Evolutionary conservation across 23 red algal genomes (phyloP).

Genomic region (Gracilaria caudata): DNA sequence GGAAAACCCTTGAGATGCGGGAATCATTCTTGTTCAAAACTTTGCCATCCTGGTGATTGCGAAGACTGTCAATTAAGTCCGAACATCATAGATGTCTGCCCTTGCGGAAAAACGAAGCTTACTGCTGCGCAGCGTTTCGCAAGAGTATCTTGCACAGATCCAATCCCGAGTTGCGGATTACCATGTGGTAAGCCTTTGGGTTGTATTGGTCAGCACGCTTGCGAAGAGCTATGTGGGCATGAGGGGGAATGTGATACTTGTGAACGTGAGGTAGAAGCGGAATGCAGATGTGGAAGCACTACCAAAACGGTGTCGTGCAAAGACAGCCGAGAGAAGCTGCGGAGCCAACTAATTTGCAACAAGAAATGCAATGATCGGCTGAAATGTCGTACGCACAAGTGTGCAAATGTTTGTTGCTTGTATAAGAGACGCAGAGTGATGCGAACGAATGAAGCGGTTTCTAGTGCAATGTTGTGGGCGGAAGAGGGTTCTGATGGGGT

Average conservation of each 20-base stretch:
- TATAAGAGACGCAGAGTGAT: conserved; percentile 53
- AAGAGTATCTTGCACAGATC: conserved; percentile 61
- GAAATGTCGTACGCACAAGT: conserved; percentile 66
- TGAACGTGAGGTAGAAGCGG: conserved; percentile 26
- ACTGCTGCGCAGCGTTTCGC: conserved; percentile 6
- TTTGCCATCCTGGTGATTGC: conserved; percentile 73
- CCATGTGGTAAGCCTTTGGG: conserved; percentile 43
- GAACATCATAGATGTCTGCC: conserved; percentile 30
- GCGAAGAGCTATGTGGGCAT: conserved; percentile 73
- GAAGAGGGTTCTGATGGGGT: background rate
- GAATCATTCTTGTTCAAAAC: conserved; percentile 55
- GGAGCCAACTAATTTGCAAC: conserved; percentile 47
- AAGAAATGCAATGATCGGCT: conserved; percentile 65
- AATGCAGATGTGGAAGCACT: conserved; percentile 66
- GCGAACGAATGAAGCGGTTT: conserved; percentile 21
- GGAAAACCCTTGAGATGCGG: conserved; percentile 56
- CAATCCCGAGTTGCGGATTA: conserved; percentile 62
- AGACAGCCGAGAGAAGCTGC: conserved; percentile 33
- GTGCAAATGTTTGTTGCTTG: conserved; percentile 60
- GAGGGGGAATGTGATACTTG: conserved; percentile 61
- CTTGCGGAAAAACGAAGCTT: conserved; percentile 69
- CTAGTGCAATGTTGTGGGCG: conserved; percentile 38
- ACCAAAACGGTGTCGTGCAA: conserved; percentile 46
- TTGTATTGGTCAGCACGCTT: conserved; percentile 68
- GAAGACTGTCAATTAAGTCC: conserved; percentile 31